Base-by-base conservation (phyloP, 129 eudicot species). In the Apium graveolens region DNA sequence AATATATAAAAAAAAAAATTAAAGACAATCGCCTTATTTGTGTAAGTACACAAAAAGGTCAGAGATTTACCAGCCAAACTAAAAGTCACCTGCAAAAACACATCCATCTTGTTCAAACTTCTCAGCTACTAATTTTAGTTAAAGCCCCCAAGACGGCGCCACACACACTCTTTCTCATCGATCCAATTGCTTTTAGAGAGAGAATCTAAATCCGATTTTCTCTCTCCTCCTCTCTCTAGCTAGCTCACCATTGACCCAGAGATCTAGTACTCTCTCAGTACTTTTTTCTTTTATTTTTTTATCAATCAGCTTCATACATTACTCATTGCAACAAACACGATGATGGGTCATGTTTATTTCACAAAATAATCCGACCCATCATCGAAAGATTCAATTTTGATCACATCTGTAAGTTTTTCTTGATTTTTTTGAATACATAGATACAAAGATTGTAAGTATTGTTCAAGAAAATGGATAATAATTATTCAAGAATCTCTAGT, bases 401-500 rank as follows among this genome's bases (percentile, higher is more conserved):
- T 69, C 72, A 45, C 9, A 27, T 53, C 12, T 32, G 79, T 83
- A 82, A 80, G 74, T 75, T 10, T 76, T 60, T 66, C 74, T 62
- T 66, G 72, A 13, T 43, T 79, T 76, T 35, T 17, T 16, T 71
- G 31, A 34, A 39, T 49, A n/a, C 44, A 32, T 74, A 63, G 41
- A 62, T 66, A 42, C 45, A 70, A 48, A 13, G 70, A 39, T 60
- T 38, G 35, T 83, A 78, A 16, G 74, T 70, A 80, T 43, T 73
- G 79, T 37, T 74, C 57, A 81, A 71, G 73, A 20, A 66, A 55
- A 91, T 88, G 91, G 90, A 88, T 35, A 85, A 81, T 65, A 85
- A 86, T 76, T 91, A 94, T 66, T 77, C 87, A 16, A 82, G 81
- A 48, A 77, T 89, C n/a, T 84, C 96, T 51, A 82, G 82, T 48